phyloP scores from a whole-genome alignment of 176 grass and related monocot species.

The Aegilops umbellulata region DNA sequence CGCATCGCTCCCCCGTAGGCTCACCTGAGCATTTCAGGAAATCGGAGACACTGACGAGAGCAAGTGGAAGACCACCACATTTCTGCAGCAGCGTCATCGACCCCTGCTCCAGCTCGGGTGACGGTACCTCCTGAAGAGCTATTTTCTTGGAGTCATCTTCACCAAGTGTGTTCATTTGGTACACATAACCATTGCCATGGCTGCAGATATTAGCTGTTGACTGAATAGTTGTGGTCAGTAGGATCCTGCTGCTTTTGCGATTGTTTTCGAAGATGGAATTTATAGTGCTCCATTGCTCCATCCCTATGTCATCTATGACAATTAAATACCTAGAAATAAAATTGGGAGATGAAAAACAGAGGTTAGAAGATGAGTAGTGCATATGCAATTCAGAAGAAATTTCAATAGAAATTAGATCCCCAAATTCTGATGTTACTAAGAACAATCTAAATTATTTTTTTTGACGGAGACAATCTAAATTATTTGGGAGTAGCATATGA shows the following conservation, averaged over 20 bases:
- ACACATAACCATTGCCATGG: slow-evolving; percentile 22
- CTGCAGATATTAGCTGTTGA: not conserved
- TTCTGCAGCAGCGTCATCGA: slow-evolving; percentile 13
- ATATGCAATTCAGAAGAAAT: not conserved
- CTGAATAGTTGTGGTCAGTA: slow-evolving; percentile 27
- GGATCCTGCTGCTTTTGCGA: slow-evolving; percentile 24
- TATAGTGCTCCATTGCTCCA: not conserved
- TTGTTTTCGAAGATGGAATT: not conserved
- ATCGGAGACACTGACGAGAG: slow-evolving; percentile 26
- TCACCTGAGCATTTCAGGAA: slow-evolving; percentile 3
- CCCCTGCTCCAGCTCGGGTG: slow-evolving; percentile 21
- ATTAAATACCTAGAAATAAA: slow-evolving; percentile 32
- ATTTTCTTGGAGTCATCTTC: slow-evolving; percentile 33
- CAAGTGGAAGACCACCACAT: slow-evolving; percentile 36
- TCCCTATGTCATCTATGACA: slow-evolving; percentile 31
- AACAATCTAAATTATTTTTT: not conserved
- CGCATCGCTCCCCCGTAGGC: slow-evolving; percentile 19
- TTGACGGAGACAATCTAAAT: not conserved
- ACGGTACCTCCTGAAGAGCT: not conserved
- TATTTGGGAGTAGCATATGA: not conserved
- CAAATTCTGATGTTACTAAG: not conserved
- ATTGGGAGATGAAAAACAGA: not conserved
- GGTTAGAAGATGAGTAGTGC: not conserved
- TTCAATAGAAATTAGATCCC: not conserved
- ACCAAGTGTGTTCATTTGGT: slow-evolving; percentile 20